Percentiles rank a stretch among this genome's conserved stretches.
Conservation (phyloP, 805 yeast species). For the Sugiyamaella marilandica region DNA sequence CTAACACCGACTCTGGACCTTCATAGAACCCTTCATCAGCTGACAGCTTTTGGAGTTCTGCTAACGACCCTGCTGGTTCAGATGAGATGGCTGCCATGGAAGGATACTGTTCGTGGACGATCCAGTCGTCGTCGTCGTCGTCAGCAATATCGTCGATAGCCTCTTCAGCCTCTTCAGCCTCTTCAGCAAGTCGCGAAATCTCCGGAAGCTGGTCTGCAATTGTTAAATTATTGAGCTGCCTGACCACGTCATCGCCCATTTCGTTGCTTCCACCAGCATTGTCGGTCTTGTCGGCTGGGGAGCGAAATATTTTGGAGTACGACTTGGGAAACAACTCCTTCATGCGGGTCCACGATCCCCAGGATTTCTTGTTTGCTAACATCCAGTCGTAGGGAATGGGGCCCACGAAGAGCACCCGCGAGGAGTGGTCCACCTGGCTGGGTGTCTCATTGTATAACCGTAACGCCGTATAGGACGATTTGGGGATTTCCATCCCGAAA, state of each 20-base stretch:
- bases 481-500: constrained; percentile 8
- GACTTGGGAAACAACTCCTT: constrained; percentile 10
- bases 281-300: background rate
- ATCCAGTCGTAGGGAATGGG: constrained; percentile 29
- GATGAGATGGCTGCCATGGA: background rate
- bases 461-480: constrained; percentile 30
- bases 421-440: constrained; percentile 26
- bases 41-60: background rate
- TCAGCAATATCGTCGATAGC: too few relatives aligned
- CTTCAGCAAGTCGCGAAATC: background rate
- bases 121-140: background rate
- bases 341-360: constrained; percentile 12
- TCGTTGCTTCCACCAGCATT: background rate
- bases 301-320: background rate
- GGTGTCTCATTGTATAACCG: constrained; percentile 30
- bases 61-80: background rate
- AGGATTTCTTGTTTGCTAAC: constrained; percentile 10
- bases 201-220: background rate
- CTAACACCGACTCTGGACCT: background rate
- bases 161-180: background rate
- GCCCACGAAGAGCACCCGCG: constrained; percentile 31
- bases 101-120: background rate
- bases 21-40: background rate
- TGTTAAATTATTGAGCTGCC: background rate
- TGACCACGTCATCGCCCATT: background rate